These are phyloP conservation scores for Claviceps fusiformis DNA, from an alignment of 2,329 filamentous ascomycete species.

Conservation along the genomic window DNA sequence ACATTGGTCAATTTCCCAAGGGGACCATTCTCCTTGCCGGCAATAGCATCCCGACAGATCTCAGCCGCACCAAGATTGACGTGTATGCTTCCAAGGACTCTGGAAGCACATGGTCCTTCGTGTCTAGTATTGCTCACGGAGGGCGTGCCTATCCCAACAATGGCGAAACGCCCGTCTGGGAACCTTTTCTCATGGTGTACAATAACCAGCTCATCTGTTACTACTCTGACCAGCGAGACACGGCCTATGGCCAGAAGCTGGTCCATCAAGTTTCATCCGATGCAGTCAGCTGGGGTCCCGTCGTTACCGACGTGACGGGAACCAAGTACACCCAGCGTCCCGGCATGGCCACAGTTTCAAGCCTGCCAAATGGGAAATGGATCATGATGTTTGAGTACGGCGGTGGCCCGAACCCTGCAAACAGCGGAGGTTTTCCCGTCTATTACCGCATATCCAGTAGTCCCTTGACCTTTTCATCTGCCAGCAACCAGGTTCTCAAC, in stretches of 20 bases:
- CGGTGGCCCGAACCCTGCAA: background rate
- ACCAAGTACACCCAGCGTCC: background rate
- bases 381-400: slow-evolving; percentile 1
- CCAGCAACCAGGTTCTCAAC: background rate
- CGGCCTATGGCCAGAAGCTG: background rate
- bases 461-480: background rate
- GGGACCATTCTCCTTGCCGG: background rate
- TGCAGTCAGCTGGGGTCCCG: background rate
- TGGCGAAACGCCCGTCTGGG: background rate
- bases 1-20: background rate
- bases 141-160: background rate
- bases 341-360: background rate
- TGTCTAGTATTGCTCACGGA: background rate
- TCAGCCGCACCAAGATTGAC: background rate
- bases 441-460: background rate
- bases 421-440: background rate
- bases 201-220: background rate
- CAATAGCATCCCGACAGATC: background rate
- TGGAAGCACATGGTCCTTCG: background rate
- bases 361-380: background rate
- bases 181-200: background rate
- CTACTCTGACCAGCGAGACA: background rate
- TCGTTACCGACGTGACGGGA: background rate
- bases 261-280: background rate
- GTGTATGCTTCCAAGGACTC: background rate